Evolutionary conservation across 305 asterid species (phyloP).

Genomic region (Fraxinus paxiana): DNA sequence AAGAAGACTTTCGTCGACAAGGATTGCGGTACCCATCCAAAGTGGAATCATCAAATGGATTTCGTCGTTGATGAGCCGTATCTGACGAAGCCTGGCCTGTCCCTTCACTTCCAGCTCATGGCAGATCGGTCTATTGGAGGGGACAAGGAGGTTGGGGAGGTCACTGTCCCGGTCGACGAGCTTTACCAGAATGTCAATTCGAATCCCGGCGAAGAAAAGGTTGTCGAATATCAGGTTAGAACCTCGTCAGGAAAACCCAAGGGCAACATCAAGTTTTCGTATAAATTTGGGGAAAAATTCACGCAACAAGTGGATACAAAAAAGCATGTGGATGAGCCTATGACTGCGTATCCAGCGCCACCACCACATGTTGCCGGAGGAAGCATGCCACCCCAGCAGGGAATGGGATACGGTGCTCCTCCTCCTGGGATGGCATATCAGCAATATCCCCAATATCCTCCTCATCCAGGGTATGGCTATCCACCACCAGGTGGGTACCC

Average conservation of each 20-base stretch:
- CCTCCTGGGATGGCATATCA: constrained; percentile 28
- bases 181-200: constrained; percentile 28
- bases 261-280: constrained; percentile 63
- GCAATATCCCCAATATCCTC: constrained; percentile 18
- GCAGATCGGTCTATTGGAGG: constrained; percentile 39
- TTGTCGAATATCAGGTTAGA: constrained; percentile 54
- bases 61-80: constrained; percentile 60
- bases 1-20: constrained; percentile 52
- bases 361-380: constrained; percentile 9
- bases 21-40: constrained; percentile 60
- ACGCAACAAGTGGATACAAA: constrained; percentile 19
- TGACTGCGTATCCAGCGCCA: constrained; percentile 47
- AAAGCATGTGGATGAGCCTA: constrained; percentile 28
- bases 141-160: constrained; percentile 55
- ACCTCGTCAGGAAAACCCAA: constrained; percentile 50
- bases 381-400: constrained; percentile 23
- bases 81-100: constrained; percentile 47
- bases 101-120: constrained; percentile 47
- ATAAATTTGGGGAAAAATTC: constrained; percentile 57
- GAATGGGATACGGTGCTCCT: constrained; percentile 23
- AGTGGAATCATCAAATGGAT: constrained; percentile 64
- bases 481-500: constrained; percentile 30
- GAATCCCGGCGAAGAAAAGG: constrained; percentile 28
- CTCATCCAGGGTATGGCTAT: constrained; percentile 26
- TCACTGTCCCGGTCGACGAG: constrained; percentile 50